These are phyloP conservation scores for Aspergillus intermedius DNA, from an alignment of 2,329 filamentous ascomycete genomes.

Conservation along the genomic window DNA sequence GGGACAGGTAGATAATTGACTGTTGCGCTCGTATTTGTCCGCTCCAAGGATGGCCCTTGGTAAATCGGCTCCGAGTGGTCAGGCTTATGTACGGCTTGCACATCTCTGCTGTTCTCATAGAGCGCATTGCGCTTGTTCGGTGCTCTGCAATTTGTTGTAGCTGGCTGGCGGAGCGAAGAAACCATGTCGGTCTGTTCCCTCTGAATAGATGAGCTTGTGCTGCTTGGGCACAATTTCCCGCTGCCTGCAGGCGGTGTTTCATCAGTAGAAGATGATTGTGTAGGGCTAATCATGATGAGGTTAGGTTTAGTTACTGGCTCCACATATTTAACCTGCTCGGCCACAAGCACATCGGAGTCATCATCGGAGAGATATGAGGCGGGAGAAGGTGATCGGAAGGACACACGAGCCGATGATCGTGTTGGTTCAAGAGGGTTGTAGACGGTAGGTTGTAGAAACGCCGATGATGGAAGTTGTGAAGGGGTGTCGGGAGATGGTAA, in stretches of 20 bases:
- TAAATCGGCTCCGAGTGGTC: neutral
- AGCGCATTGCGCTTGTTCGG: neutral
- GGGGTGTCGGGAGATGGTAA: slow-evolving; percentile 24
- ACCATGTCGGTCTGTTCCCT: neutral
- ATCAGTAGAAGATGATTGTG: slow-evolving; percentile 6
- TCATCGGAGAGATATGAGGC: slow-evolving; percentile 25
- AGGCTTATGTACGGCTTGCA: neutral
- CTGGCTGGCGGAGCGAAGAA: neutral
- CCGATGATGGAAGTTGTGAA: slow-evolving; percentile 20
- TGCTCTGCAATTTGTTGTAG: neutral
- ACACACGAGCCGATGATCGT: slow-evolving; percentile 9
- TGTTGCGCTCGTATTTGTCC: slow-evolving; percentile 10
- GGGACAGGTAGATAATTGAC: slow-evolving; percentile 20
- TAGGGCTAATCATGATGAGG: slow-evolving; percentile 27
- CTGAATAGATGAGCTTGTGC: neutral
- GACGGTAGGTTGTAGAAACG: slow-evolving; percentile 25
- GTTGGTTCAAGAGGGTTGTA: slow-evolving; percentile 22
- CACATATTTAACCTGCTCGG: slow-evolving; percentile 26
- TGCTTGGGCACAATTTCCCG: neutral
- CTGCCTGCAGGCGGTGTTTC: slow-evolving; percentile 7
- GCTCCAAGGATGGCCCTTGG: neutral
- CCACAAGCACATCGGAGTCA: slow-evolving; percentile 26
- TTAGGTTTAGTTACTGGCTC: slow-evolving; percentile 26
- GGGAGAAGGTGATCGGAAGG: slow-evolving; percentile 21
- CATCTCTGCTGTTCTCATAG: neutral